Evolutionary conservation across 2,329 filamentous ascomycete genomes (phyloP), one percentile per base, ranked within the genome.

Genomic region (Fusarium heterosporum): DNA sequence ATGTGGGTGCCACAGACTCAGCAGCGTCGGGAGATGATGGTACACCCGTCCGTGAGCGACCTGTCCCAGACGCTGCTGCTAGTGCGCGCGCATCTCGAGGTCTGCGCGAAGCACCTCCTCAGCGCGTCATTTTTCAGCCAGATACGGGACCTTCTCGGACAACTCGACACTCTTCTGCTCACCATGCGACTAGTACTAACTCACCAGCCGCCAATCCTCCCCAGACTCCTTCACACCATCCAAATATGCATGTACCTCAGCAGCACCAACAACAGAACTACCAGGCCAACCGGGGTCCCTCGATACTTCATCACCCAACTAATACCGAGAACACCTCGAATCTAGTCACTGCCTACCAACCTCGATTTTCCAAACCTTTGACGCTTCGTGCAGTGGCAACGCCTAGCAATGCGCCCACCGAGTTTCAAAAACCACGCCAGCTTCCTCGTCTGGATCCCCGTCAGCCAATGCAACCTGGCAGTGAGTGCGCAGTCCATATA

Each of bases 91-190:
- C 86, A 17, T 89, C 87, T 4, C 81, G 89, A 64, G 90, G 89
- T 36, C 81, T 94, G 49, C 86, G 93, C 67, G 92, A 96, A 76
- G 92, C 92, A n/a, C 93, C 93, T 28, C 90, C 93, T 1, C 93
- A 94, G 74, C 85, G 93, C 65, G 89, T 94, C 51, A 89, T 96
- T 50, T 96, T 95, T 77, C 92, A 96, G 75, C 93, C 93, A 29
- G 93, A 96, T 72, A 89, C 89, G 3, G 86, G 85, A 11, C 82
- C 90, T 5, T 81, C 85, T 14, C 85, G 92, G 64, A 85, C 89
- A 70, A 87, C 85, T 9, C 86, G 90, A 53, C 87, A 90, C 67
- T 75, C 82, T 57, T 75, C 82, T 28, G 80, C 78, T 30, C 83
- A 85, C 19, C 79, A 84, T 55, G 57, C 72, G 14, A 68, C 61